Conservation (phyloP, 2,329 filamentous ascomycete species). For the Hymenoscyphus salicellus region DNA sequence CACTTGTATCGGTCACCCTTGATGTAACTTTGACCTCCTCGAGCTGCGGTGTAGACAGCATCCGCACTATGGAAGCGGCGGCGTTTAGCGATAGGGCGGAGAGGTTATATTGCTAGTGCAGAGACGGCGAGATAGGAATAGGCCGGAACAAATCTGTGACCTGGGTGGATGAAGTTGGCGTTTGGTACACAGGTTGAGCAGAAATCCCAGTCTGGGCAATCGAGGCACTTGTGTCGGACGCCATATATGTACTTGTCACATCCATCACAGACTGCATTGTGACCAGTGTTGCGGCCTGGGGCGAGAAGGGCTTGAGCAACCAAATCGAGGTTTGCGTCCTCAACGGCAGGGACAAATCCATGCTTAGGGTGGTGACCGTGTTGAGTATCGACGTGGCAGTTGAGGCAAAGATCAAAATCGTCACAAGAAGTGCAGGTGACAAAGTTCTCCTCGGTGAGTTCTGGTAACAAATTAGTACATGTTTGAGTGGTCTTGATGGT, state of each 20-base stretch:
- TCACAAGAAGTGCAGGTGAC: conserved; percentile 81
- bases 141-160: conserved; percentile 87
- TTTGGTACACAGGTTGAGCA: conserved; percentile 72
- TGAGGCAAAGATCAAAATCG: conserved; percentile 88
- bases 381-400: conserved; percentile 70
- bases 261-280: conserved; percentile 90
- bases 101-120: too few species aligned
- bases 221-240: conserved; percentile 91
- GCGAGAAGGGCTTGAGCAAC: conserved; percentile 66
- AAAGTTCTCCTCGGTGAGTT: conserved; percentile 71
- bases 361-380: conserved; percentile 93
- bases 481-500: conserved; percentile 7
- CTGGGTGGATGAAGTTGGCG: conserved; percentile 68
- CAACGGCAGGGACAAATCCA: conserved; percentile 66
- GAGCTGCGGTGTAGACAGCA: too few species aligned
- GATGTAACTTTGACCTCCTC: too few species aligned
- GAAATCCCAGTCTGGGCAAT: conserved; percentile 97
- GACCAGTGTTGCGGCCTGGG: conserved; percentile 75
- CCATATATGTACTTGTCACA: conserved; percentile 87
- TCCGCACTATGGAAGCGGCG: too few species aligned
- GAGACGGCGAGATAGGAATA: too few species aligned
- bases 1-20: too few species aligned
- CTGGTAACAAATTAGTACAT: conserved; percentile 30
- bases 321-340: conserved; percentile 58
- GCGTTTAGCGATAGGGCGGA: too few species aligned